A percentile compares a stretch with the other conserved stretches of the same genome.
Conservation (phyloP, 116 monocot genomes). For the Papilionanthe hybrid region DNA sequence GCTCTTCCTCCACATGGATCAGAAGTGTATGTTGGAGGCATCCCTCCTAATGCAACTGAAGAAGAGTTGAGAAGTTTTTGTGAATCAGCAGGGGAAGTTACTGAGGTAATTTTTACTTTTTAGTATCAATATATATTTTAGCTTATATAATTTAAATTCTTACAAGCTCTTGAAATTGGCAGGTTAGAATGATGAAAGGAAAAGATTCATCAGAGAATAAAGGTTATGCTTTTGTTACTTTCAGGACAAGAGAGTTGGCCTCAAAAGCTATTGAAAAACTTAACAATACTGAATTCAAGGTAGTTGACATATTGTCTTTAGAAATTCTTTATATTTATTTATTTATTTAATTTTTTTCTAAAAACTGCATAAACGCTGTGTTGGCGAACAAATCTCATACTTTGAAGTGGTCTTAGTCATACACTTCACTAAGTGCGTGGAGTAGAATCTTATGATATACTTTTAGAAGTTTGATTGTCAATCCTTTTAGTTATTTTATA, state of each 20-base stretch:
- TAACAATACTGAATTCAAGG: constrained; percentile 67
- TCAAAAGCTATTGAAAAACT: constrained; percentile 48
- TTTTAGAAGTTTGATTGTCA: neutral
- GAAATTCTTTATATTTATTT: neutral
- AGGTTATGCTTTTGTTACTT: constrained; percentile 79
- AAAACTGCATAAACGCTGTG: neutral
- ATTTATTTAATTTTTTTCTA: neutral
- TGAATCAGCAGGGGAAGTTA: constrained; percentile 67
- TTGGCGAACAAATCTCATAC: neutral
- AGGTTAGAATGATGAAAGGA: constrained; percentile 73
- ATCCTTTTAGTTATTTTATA: too few species aligned
- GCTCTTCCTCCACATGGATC: constrained; percentile 82
- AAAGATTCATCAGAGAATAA: constrained; percentile 34
- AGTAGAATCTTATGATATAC: neutral
- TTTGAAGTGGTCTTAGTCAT: neutral
- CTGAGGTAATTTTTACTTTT: constrained; percentile 34
- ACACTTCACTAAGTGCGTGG: neutral
- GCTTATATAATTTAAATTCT: neutral
- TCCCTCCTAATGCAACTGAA: constrained; percentile 46
- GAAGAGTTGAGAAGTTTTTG: constrained; percentile 62
- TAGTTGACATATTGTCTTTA: constrained; percentile 11
- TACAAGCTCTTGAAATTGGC: constrained; percentile 5
- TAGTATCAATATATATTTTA: neutral
- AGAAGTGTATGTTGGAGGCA: constrained; percentile 71
- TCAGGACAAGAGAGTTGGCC: constrained; percentile 57